Conservation (phyloP, 345 rosid genomes). For the Brassica carinata region DNA sequence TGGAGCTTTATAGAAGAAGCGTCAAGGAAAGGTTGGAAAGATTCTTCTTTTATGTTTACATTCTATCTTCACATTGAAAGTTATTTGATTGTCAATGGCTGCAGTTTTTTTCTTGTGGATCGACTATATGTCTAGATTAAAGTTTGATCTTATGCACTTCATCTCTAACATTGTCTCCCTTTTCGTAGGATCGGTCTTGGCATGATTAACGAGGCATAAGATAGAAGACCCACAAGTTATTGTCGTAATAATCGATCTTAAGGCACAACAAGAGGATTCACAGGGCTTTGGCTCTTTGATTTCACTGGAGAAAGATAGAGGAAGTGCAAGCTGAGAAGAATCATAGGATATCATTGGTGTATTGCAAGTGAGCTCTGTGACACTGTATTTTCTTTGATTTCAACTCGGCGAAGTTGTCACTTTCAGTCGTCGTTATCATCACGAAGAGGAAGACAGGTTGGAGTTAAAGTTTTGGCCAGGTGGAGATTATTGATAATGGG, state of each 20-base stretch:
- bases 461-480: too few species aligned
- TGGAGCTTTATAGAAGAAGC: slow-evolving; percentile 94
- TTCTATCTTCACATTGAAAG: neutral
- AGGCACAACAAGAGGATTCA: neutral
- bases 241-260: neutral
- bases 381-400: too few species aligned
- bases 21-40: slow-evolving; percentile 77
- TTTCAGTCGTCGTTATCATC: too few species aligned
- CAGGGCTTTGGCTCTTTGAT: neutral
- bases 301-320: neutral
- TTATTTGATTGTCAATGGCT: neutral
- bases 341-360: neutral
- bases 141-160: neutral
- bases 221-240: slow-evolving; percentile 59
- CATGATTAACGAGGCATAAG: slow-evolving; percentile 85
- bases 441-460: too few species aligned
- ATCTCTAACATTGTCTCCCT: neutral
- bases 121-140: neutral
- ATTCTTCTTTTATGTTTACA: neutral
- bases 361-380: too few species aligned
- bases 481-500: too few species aligned
- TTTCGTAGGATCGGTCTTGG: slow-evolving; percentile 68
- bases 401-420: too few species aligned
- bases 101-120: neutral
- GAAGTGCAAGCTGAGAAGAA: neutral